Evolutionary conservation across 179 eudicot species (phyloP).

Genomic region (Drosera spatulata): DNA sequence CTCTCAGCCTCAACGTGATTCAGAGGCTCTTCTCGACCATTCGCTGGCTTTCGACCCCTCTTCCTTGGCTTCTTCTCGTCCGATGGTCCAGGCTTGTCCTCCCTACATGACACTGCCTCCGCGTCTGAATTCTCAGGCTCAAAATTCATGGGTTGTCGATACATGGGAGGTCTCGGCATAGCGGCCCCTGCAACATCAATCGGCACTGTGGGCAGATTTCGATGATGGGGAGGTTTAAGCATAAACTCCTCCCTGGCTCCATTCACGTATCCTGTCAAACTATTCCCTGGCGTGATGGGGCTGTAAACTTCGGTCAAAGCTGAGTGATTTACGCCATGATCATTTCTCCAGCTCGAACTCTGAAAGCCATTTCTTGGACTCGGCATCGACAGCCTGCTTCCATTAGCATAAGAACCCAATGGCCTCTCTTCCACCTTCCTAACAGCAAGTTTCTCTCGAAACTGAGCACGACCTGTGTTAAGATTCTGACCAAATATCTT

Average conservation of each 20-base stretch:
- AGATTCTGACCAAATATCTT: slow-evolving; percentile 50
- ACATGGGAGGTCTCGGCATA: slow-evolving; percentile 17
- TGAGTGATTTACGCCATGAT: slow-evolving; percentile 13
- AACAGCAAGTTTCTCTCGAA: slow-evolving; percentile 32
- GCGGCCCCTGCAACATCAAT: slow-evolving; percentile 33
- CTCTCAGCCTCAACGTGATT: slow-evolving; percentile 70
- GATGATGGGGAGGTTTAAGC: slow-evolving; percentile 13
- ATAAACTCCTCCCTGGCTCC: slow-evolving; percentile 23
- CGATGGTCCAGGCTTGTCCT: slow-evolving; percentile 9
- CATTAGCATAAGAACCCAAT: slow-evolving; percentile 12
- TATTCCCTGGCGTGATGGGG: slow-evolving; percentile 11
- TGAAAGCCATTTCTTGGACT: slow-evolving; percentile 17
- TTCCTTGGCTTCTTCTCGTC: slow-evolving; percentile 47
- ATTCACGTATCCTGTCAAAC: slow-evolving; percentile 6
- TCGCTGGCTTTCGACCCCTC: slow-evolving; percentile 58
- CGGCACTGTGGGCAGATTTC: slow-evolving; percentile 31
- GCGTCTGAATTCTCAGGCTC: slow-evolving; percentile 41
- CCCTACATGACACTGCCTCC: slow-evolving; percentile 25
- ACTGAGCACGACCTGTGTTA: slow-evolving; percentile 11
- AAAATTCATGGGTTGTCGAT: slow-evolving; percentile 4
- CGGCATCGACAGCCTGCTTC: slow-evolving; percentile 12
- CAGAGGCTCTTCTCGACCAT: slow-evolving; percentile 58
- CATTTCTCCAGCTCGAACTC: slow-evolving; percentile 17
- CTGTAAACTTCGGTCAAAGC: slow-evolving; percentile 9
- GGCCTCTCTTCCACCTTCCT: slow-evolving; percentile 28